Conservation (phyloP, 371 early-diverging fungal species). For the Mucor piriformis region DNA sequence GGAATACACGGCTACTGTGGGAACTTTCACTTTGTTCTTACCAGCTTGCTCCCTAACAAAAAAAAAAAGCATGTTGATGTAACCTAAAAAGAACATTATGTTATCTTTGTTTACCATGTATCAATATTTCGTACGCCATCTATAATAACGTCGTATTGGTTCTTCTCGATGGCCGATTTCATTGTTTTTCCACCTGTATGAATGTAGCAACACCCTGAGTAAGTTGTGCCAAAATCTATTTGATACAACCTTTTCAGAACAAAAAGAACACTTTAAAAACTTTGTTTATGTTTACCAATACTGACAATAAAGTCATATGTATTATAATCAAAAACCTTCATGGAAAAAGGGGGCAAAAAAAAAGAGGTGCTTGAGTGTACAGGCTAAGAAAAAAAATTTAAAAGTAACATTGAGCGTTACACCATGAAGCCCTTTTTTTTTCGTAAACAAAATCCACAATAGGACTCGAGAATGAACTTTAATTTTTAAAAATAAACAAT, state of each 20-base stretch:
- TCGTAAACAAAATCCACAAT: too few relatives aligned
- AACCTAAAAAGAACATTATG: too few relatives aligned
- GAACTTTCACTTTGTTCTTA: not conserved
- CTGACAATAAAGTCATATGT: not conserved
- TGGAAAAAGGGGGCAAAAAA: not conserved
- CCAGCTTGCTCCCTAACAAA: not conserved
- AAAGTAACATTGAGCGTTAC: too few relatives aligned
- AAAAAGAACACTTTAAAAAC: too few relatives aligned
- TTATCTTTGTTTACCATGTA: too few relatives aligned
- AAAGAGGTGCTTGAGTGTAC: not conserved
- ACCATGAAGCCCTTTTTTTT: too few relatives aligned
- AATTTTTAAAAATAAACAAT: too few relatives aligned
- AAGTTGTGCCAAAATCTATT: conserved; percentile 21
- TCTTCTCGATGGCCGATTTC: not conserved
- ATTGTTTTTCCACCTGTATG: not conserved
- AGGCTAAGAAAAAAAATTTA: not conserved
- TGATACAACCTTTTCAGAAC: not conserved
- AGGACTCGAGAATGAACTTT: too few relatives aligned
- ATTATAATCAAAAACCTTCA: not conserved
- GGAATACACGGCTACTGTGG: conserved; percentile 12
- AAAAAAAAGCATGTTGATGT: too few relatives aligned
- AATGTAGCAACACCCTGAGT: conserved; percentile 13
- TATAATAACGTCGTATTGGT: not conserved
- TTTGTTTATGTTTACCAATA: conserved; percentile 1
- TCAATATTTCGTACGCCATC: too few relatives aligned